Conservation (phyloP, 129 eudicot genomes). For the Lactuca saligna region DNA sequence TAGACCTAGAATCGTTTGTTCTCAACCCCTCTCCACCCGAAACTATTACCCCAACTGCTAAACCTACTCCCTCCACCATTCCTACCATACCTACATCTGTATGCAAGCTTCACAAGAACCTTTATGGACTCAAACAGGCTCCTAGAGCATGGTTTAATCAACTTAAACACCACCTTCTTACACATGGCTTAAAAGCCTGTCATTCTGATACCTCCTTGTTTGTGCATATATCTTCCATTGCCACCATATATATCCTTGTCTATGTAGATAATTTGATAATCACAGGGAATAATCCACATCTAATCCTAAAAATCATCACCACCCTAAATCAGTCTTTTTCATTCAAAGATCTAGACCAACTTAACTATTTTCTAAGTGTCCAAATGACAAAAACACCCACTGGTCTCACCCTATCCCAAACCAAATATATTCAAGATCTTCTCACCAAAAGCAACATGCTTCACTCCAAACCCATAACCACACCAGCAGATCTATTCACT, state of each 20-base stretch:
- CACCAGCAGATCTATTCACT: too few species aligned
- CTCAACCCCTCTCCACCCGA: too few species aligned
- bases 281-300: background rate
- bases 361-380: background rate
- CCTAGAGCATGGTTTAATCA: slow-evolving; percentile 1
- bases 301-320: background rate
- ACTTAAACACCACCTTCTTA: background rate
- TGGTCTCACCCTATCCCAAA: background rate
- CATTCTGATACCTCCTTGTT: background rate
- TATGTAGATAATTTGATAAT: background rate
- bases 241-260: background rate
- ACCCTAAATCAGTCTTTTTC: background rate
- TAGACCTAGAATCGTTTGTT: too few species aligned
- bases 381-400: background rate
- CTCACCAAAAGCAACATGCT: background rate
- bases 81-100: background rate
- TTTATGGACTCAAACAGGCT: slow-evolving; percentile 1
- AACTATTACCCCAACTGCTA: too few species aligned
- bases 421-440: background rate
- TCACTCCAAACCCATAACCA: too few species aligned
- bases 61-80: too few species aligned
- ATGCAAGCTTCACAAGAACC: background rate
- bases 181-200: background rate
- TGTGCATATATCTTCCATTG: background rate
- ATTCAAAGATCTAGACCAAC: background rate